Base-by-base conservation (phyloP, 805 yeast genomes). In the Candida endomychidarum region DNA sequence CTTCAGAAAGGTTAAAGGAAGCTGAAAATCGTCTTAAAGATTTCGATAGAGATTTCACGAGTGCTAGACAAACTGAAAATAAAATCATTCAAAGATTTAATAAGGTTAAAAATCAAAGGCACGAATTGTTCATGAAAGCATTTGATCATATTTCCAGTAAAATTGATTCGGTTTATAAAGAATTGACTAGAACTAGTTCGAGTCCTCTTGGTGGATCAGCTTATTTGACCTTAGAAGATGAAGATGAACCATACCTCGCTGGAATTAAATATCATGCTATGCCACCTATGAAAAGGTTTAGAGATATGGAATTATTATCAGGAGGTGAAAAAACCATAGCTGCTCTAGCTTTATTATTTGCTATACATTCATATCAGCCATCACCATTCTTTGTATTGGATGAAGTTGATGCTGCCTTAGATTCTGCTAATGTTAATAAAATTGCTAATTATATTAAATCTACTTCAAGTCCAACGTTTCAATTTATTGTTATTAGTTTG, bases 281-380 rank as follows among this genome's bases (percentile, higher is more conserved):
- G 84, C 98, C 98, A 1, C 98, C 98, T 8, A 76, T 86, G 78
- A 93, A 93, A 54, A 72, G 96, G 50, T 93, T 89, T 60, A 75
- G 91, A 49, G 96, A 87, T 49, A 89, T 93, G 87, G 95, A 87
- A 42, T 76, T 86, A 41, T 70, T 93, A 16, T 88, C 96, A 1
- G 99, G 99, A 39, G 99, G 99, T 40, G 99, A 93, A 57, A 89
- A 90, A 57, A 86, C 97, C 2, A 83, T 93, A 59, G 99, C 99
- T 2, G 99, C 99, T 0, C 66, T 93, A 47, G 97, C 98, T 0
- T 67, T 93, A 47, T 61, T 93, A 34, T 93, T 93, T 65, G 90
- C 98, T 0, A 80, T 90, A 29, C 97, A 93, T 58, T 81, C 95
- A 0, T 85, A 69, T 62, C 91, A 83, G 37, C 97, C 97, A 2